A percentile compares a stretch with the other conserved stretches of the same genome.
Conservation (phyloP, 2,329 filamentous ascomycete species). For the Talaromyces sp. region DNA sequence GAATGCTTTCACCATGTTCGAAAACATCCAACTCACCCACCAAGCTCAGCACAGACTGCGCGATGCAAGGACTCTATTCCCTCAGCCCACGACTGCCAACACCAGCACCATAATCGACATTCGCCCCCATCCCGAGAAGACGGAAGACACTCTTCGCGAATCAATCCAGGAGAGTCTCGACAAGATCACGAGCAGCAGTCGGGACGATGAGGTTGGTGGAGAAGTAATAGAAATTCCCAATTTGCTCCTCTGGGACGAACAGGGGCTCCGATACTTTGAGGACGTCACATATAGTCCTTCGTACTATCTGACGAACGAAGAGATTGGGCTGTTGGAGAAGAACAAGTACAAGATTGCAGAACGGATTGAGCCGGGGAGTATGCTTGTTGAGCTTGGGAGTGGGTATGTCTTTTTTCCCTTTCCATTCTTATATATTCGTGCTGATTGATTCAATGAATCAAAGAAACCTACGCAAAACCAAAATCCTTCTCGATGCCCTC, state of each 20-base stretch:
- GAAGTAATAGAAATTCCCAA: not conserved
- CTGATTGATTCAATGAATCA: not conserved
- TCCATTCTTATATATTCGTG: too few species aligned
- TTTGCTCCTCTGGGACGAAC: conserved; percentile 3
- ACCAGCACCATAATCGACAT: not conserved
- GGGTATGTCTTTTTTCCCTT: not conserved
- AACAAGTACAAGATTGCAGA: not conserved
- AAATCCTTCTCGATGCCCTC: conserved; percentile 68
- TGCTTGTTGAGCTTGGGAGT: conserved; percentile 7
- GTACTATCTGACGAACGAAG: conserved; percentile 5
- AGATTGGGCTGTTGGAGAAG: not conserved
- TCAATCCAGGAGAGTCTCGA: not conserved
- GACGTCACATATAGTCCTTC: conserved; percentile 1
- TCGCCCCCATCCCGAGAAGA: not conserved
- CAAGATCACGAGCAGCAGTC: not conserved
- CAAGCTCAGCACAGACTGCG: not conserved
- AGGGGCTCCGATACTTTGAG: conserved; percentile 7
- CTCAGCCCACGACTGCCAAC: not conserved
- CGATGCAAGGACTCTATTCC: not conserved
- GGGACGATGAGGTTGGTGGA: not conserved
- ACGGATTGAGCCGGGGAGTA: not conserved
- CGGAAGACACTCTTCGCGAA: not conserved
- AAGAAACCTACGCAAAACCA: conserved; percentile 67
- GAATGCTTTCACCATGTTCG: not conserved
- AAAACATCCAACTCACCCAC: not conserved